phyloP scores from a whole-genome alignment of 1,284 basidiomycete species.

The Leccinum subrobustum region DNA sequence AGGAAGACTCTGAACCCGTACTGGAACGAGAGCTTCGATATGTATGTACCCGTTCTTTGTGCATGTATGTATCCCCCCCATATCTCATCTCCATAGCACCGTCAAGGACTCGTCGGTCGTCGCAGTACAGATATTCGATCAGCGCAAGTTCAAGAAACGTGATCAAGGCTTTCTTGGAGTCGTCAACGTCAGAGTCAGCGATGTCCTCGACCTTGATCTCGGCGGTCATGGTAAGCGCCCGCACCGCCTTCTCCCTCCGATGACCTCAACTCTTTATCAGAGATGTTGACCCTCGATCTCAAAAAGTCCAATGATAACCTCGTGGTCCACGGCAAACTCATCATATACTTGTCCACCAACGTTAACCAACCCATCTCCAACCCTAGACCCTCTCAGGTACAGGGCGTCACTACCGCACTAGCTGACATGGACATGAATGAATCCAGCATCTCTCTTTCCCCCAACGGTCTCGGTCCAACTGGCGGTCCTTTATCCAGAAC shows the following conservation, averaged over 20 bases:
- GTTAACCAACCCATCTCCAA: slow-evolving; percentile 72
- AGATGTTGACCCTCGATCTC: slow-evolving; percentile 87
- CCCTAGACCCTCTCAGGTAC: slow-evolving; percentile 66
- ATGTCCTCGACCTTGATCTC: slow-evolving; percentile 86
- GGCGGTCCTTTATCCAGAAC: slow-evolving; percentile 46
- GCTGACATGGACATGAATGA: slow-evolving; percentile 57
- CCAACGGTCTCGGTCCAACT: slow-evolving; percentile 39
- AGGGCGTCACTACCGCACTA: slow-evolving; percentile 52
- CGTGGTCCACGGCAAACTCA: slow-evolving; percentile 88
- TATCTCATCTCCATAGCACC: slow-evolving; percentile 45
- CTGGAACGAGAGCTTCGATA: slow-evolving; percentile 93
- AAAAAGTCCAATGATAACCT: slow-evolving; percentile 90
- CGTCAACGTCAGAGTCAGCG: slow-evolving; percentile 87
- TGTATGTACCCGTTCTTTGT: slow-evolving; percentile 44
- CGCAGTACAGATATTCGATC: slow-evolving; percentile 95
- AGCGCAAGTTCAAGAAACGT: slow-evolving; percentile 94
- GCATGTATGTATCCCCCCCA: slow-evolving; percentile 2
- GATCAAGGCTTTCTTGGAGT: slow-evolving; percentile 95
- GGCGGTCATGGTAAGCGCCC: slow-evolving; percentile 79
- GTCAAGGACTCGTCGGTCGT: slow-evolving; percentile 91
- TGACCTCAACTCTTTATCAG: slow-evolving; percentile 38
- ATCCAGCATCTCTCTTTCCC: slow-evolving; percentile 53
- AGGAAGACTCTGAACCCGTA: slow-evolving; percentile 91
- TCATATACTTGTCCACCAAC: slow-evolving; percentile 88
- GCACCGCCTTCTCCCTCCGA: neutral